These are phyloP conservation scores for Diplosphaera chodatii DNA, from an alignment of 139 green algal species.

Conservation along the genomic window DNA sequence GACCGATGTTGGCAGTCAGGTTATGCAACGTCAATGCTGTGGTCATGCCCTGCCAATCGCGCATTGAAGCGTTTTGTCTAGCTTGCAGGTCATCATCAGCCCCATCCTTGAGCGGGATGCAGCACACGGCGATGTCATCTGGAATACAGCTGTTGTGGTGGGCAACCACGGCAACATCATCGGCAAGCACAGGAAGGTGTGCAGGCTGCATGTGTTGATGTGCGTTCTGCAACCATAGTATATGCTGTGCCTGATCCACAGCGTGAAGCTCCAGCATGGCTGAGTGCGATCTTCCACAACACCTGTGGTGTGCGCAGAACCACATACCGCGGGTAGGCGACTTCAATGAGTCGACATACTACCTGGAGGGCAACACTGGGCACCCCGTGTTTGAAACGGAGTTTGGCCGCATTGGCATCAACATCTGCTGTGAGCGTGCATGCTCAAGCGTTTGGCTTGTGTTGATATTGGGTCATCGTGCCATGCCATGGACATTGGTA, in stretches of 20 bases:
- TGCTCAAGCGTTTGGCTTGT: too few relatives aligned
- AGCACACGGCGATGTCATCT: constrained; percentile 79
- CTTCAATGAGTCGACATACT: constrained; percentile 98
- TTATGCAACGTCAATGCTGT: too few relatives aligned
- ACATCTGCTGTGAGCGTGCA: constrained; percentile 82
- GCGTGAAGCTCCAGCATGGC: too few relatives aligned
- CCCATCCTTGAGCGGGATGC: constrained; percentile 87
- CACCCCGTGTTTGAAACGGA: constrained; percentile 88
- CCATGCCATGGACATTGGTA: too few relatives aligned
- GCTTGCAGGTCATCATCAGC: constrained; percentile 84
- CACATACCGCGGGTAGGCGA: constrained; percentile 96
- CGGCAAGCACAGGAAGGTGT: constrained; percentile 83
- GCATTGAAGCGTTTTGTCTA: background rate
- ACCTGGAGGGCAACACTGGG: constrained; percentile 93
- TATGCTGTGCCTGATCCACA: too few relatives aligned
- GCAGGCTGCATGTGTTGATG: background rate
- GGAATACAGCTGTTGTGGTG: constrained; percentile 98
- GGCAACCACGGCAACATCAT: constrained; percentile 85
- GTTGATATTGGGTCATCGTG: too few relatives aligned
- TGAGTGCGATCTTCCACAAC: too few relatives aligned
- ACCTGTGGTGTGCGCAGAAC: too few relatives aligned
- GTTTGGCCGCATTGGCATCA: constrained; percentile 85
- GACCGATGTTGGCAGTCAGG: too few relatives aligned
- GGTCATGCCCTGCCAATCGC: too few relatives aligned
- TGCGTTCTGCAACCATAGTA: background rate